Evolutionary conservation across 2,329 filamentous ascomycete species (phyloP), one percentile per base, ranked within the genome.

Genomic region (Didymosphaeria variabile): DNA sequence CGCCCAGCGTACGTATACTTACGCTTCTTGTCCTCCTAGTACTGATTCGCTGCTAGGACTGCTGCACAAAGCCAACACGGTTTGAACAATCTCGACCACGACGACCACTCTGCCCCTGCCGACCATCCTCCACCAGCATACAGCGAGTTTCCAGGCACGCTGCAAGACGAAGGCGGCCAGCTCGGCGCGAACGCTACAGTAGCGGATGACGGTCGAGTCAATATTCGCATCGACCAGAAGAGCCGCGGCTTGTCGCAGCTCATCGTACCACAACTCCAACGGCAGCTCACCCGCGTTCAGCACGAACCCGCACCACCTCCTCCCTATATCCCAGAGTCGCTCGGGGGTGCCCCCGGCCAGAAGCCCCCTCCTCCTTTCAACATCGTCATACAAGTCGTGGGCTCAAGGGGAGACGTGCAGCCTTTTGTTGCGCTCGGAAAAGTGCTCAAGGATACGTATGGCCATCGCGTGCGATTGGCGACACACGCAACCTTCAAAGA

Each of bases 291-390:
- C 10, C 69, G 72, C n/a, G 79, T 77, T 23, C 80, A 82, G 38
- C 79, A 85, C 46, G 84, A 88, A 56, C 79, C 81, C 26, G 80
- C 83, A 60, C 84, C 89, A 2, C 88, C 90, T 29, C 88, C 88
- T 1, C 84, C 87, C 34, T 93, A 92, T 69, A 89, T 93, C 45
- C 90, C 91, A 1, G 87, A 90, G n/a, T 89, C 86, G 42, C 82
- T 94, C 2, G 90, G 89, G 57, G 90, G 89, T 40, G 82, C 83
- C 54, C 87, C 87, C 8, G 86, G 85, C 2, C 86, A 89, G 69
- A 82, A 77, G 5, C 80, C 81, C 2, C 82, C 82, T 5, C 82
- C 82, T 29, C 79, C 80, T 0, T 70, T 84, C 67, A 84, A 84
- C 61, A 72, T 84, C 1, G 82, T 83, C 45, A 82, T 84, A 62